A percentile compares a stretch with the other conserved stretches of the same genome.
Evolutionary conservation across 106 monocot species (phyloP).

Genomic region (Phalaenopsis aphrodite): DNA sequence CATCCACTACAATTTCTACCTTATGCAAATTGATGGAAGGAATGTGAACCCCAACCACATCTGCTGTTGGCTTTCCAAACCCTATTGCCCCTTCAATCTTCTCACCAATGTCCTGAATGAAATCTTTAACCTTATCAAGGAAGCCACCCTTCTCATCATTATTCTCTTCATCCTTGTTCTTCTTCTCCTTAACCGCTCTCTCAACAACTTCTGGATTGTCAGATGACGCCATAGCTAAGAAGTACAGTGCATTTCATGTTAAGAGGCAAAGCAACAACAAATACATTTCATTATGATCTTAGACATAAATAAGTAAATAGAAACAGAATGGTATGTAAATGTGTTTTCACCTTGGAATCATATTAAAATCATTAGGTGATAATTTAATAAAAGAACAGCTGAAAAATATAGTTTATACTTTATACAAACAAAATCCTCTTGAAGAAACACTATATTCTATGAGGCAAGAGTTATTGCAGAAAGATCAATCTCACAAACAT

Average conservation of each 20-base stretch:
- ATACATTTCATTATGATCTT: neutral
- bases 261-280: neutral
- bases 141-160: slow-evolving; percentile 21
- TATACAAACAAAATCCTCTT: neutral
- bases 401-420: neutral
- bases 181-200: slow-evolving; percentile 10
- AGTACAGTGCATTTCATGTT: neutral
- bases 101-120: slow-evolving; percentile 43
- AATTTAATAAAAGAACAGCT: neutral
- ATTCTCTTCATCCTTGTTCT: slow-evolving; percentile 11
- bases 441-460: neutral
- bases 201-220: slow-evolving; percentile 6
- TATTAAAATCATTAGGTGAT: neutral
- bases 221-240: slow-evolving; percentile 16
- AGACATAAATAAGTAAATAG: neutral
- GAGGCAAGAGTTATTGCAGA: neutral
- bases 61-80: slow-evolving; percentile 41
- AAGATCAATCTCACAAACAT: neutral
- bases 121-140: slow-evolving; percentile 41
- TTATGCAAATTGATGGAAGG: slow-evolving; percentile 22
- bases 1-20: slow-evolving; percentile 27
- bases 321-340: neutral
- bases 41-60: slow-evolving; percentile 25
- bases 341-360: neutral
- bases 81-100: slow-evolving; percentile 35